Base-by-base conservation (phyloP, 2,329 filamentous ascomycete species). In the Fusarium tanahbumbuense region DNA sequence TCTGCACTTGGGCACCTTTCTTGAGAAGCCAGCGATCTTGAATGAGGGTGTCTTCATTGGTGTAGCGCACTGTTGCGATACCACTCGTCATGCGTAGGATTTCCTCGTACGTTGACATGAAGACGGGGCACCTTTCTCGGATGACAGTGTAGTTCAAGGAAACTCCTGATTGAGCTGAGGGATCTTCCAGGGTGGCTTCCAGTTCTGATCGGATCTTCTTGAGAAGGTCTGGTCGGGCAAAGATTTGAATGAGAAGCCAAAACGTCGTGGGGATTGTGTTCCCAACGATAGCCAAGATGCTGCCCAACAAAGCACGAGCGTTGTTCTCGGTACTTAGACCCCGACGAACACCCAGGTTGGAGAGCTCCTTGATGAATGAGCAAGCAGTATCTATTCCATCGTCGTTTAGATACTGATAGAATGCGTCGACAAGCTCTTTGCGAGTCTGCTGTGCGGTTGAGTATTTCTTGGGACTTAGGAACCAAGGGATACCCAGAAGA, bases 1-100 rank as follows among this genome's bases (percentile, higher is more conserved):
- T 72, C 49, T 72, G 69, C 0, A 72, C 68, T 42, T 72, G 70
- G 4, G 70, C 56, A 2, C 70, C 69, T 50, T 72, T 72, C 56
- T 72, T 72, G 16, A 72, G 13, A 0, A 72, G 41, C 70, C 70
- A 72, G 0, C 69, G 65, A 10, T 50, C 42, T 5, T 67, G 61
- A 3, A 72, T 64, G 0, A 72, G 10, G 1, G 70, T 72, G 6
- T 72, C 70, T 27, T 72, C 69, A 8, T 72, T 72, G 1, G 70
- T 72, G 37, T 70, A 72, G 10, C 70, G 40, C 10, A 72, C 69
- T 8, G 70, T 72, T 9, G 70, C 70, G 1, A 70, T 72, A 1
- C 70, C 70, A 8, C 70, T 72, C 0, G 66, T 72, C 62, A 72
- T 64, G 10, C 70, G 44, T 0, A 72, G 66, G 3, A 72, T 60